phyloP scores from a whole-genome alignment of 495 filamentous ascomycete species.

The Oidiodendron maius region DNA sequence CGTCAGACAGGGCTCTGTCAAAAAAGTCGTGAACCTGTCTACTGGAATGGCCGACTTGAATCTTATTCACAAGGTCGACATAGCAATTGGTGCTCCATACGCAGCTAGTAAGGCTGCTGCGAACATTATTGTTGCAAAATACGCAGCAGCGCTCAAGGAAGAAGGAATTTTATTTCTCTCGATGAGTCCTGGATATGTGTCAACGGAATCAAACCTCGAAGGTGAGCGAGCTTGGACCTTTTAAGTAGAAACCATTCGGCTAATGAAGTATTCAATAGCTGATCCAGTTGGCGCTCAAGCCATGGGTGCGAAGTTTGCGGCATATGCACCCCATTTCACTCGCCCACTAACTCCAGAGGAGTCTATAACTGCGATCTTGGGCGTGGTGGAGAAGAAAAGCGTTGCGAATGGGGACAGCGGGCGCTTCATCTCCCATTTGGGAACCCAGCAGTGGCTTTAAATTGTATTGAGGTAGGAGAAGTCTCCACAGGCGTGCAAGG shows the following conservation, averaged over 20 bases:
- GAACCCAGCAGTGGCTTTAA: constrained; percentile 44
- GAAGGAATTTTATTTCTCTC: constrained; percentile 46
- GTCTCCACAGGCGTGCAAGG: too few relatives aligned
- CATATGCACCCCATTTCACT: constrained; percentile 46
- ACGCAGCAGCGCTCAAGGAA: constrained; percentile 42
- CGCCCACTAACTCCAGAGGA: constrained; percentile 37
- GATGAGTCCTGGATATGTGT: constrained; percentile 36
- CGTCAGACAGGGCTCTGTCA: constrained; percentile 37
- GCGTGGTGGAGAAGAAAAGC: constrained; percentile 34
- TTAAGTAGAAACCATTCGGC: too few relatives aligned
- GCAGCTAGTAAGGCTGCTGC: constrained; percentile 34
- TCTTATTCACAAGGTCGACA: constrained; percentile 23
- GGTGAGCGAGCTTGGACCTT: neutral
- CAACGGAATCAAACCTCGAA: neutral
- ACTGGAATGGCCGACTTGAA: constrained; percentile 40
- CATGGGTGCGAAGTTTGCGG: constrained; percentile 30
- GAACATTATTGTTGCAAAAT: constrained; percentile 40
- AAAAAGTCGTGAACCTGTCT: constrained; percentile 51
- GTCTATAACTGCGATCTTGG: constrained; percentile 30
- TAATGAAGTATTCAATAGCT: constrained; percentile 18
- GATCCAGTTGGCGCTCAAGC: constrained; percentile 25
- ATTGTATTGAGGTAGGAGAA: too few relatives aligned
- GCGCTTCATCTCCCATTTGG: constrained; percentile 45
- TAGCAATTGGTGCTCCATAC: constrained; percentile 28
- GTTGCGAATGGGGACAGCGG: constrained; percentile 44